Evolutionary conservation across 345 rosid genomes (phyloP).

Genomic region (Punica granatum): DNA sequence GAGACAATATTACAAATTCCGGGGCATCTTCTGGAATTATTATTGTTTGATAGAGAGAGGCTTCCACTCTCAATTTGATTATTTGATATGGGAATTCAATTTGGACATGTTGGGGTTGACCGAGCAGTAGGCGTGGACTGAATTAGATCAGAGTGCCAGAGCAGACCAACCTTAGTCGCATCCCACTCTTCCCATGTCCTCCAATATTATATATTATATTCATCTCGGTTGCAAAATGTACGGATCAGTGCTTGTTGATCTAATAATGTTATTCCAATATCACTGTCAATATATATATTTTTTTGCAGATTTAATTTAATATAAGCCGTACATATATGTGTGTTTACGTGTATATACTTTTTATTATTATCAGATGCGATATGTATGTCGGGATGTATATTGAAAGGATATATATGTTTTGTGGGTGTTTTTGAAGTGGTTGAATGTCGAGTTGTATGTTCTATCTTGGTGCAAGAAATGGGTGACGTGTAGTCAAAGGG

Average conservation of each 20-base stretch:
- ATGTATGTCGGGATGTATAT: too few relatives aligned
- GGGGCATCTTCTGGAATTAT: too few relatives aligned
- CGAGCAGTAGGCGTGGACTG: background rate
- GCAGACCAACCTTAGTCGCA: constrained; percentile 10
- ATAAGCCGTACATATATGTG: too few relatives aligned
- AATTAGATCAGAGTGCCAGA: background rate
- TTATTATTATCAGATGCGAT: too few relatives aligned
- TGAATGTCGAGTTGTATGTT: background rate
- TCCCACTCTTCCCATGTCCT: constrained; percentile 10
- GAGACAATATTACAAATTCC: too few relatives aligned
- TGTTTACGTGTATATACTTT: too few relatives aligned
- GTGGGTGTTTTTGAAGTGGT: constrained; percentile 3
- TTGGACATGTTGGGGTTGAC: background rate
- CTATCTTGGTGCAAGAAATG: background rate
- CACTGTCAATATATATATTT: background rate
- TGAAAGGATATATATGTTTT: background rate
- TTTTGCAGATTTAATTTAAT: too few relatives aligned
- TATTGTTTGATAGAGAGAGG: too few relatives aligned
- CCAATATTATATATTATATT: background rate
- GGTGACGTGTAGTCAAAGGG: constrained; percentile 1
- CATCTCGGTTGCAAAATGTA: background rate
- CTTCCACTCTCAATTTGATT: too few relatives aligned
- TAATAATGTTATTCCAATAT: background rate
- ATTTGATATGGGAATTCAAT: background rate
- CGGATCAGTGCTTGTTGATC: background rate